Base-by-base conservation (phyloP, 164 flowering plant genomes). In the Magnolia sinica region DNA sequence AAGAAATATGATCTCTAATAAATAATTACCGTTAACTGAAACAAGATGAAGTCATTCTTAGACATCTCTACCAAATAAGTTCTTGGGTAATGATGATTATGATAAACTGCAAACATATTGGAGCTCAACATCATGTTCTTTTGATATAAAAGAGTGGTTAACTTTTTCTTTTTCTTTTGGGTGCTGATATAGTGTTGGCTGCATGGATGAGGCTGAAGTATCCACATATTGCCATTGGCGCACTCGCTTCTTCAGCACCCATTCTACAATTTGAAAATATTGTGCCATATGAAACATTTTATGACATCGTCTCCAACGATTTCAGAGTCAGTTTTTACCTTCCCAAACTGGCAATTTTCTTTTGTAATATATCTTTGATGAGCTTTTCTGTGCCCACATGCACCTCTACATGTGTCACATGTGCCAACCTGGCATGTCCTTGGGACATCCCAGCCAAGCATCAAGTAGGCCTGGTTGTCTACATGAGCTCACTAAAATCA, bases 201-300 rank as follows among this genome's bases (percentile, higher is more conserved):
- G 87, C 97, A 59, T 95, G 98, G 98, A 91, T 95, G 97, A 88
- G 97, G 81, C 86, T 93, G 51, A 95, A 95, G 81, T 95, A 95
- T 87, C 96, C 98, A 49, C 97, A 95, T 72, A 83, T 95, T 74
- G 89, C 93, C 8, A 85, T 93, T 73, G 98, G 97, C 0, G 97
- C 97, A 10, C 89, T 95, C 76, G 90, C 98, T 82, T 91, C 97
- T 67, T 95, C 98, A 5, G 97, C 98, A 14, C 98, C 98, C 7
- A 83, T 95, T 77, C 91, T 95, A 77, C 97, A 93, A 58, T 93
- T 95, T 79, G 97, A 93, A 79, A 86, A 93, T 85, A 83, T 93
- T 80, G 92, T 92, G 68, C 95, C 94, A 16, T 81, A 87, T 10
- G 88, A 89, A 79, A 88, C 93, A 18, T 95, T 93, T 81, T 91